Evolutionary conservation across 306 rosid species (phyloP), one percentile per base, ranked within the genome.

Genomic region (Cajanus cajan): DNA sequence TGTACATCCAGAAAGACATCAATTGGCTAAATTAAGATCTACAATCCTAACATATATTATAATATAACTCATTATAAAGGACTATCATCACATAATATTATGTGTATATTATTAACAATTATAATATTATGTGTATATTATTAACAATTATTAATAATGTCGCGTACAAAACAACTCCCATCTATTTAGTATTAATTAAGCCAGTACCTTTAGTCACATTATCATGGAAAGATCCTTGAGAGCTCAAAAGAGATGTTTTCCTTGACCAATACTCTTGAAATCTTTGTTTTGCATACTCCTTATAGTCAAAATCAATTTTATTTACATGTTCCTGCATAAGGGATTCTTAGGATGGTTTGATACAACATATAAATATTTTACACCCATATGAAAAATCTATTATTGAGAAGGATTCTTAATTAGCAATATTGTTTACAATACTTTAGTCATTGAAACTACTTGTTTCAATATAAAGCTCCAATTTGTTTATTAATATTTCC

Each of bases 211-310:
- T 39, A 55, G 15, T 44, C n/a, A 6, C 78, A 43, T 15, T 54
- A 55, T 65, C 62, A n/a, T 58, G 4, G 44, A 81, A 87, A 33
- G 78, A 71, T 55, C 8, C 82, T 73, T 59, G 13, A 50, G 75
- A 76, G 44, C 80, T 79, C 74, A 90, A 62, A 51, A 90, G 72
- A 68, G 5, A 15, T 40, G 41, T 77, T 71, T 85, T 91, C 83
- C 76, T 90, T 71, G 66, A 68, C 98, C 90, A 90, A 59, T 90
- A 91, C 45, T 88, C 91, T 25, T 91, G 79, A 55, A 90, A 87
- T 85, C 98, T 87, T 77, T 93, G 97, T 69, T 83, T 80, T 5
- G 98, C 98, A 74, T 93, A 93, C 69, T 90, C 93, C 63, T 63
- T 79, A 78, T 90, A 93, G 78, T 90, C 87, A 21, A 93, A 93